These are phyloP conservation scores for Calocybe gangraenosa DNA, from an alignment of 768 basidiomycete species.

Conservation along the genomic window DNA sequence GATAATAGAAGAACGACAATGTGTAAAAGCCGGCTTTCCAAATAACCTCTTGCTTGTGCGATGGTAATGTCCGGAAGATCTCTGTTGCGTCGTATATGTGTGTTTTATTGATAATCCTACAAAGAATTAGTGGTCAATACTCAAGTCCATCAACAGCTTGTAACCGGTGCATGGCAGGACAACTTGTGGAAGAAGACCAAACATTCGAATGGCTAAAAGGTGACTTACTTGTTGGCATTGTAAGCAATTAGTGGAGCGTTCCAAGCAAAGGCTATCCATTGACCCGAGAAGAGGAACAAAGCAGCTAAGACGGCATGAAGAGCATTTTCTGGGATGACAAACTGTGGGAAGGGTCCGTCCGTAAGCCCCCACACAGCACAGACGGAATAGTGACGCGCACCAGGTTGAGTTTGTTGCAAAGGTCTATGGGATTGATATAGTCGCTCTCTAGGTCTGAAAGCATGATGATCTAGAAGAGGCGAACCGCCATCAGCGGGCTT, in stretches of 20 bases:
- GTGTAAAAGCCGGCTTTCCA: conserved; percentile 92
- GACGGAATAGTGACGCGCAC: conserved; percentile 39
- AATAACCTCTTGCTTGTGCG: conserved; percentile 95
- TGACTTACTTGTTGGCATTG: conserved; percentile 89
- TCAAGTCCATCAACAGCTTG: too few species aligned
- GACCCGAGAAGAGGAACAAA: conserved; percentile 90
- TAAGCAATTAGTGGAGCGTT: conserved; percentile 86
- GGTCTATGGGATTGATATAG: conserved; percentile 99
- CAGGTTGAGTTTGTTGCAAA: conserved; percentile 98
- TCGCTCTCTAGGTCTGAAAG: conserved; percentile 99
- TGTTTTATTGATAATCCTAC: conserved; percentile 84
- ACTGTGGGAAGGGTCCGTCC: conserved; percentile 41
- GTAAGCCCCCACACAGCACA: background rate
- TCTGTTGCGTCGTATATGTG: conserved; percentile 99
- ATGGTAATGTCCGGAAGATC: conserved; percentile 91
- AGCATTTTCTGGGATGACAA: conserved; percentile 94
- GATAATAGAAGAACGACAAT: conserved; percentile 88
- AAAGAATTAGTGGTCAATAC: background rate
- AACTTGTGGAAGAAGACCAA: too few species aligned
- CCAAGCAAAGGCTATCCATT: conserved; percentile 89
- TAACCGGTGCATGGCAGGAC: background rate
- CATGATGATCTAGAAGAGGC: conserved; percentile 88
- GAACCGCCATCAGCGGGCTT: too few species aligned
- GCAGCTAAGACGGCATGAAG: conserved; percentile 88
- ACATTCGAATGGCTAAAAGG: too few species aligned